Base-by-base conservation (phyloP, 805 yeast species). In the Tetrapisispora phaffii region DNA sequence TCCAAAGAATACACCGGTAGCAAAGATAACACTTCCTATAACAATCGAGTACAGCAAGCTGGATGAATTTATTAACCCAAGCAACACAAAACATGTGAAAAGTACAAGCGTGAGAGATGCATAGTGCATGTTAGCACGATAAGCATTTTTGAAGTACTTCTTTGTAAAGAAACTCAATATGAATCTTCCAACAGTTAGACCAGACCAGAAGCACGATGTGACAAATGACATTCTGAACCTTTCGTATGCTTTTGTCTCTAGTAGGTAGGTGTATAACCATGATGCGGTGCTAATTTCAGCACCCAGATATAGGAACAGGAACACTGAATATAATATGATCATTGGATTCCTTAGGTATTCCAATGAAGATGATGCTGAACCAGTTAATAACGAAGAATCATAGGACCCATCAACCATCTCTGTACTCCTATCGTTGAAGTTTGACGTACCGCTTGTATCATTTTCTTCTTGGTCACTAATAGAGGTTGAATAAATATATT, bases 191-290 rank as follows among this genome's bases (percentile, higher is more conserved):
- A 73, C 48, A 0, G 88, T 79, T 19, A 82, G 59, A 0, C 90
- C 90, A 21, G 74, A 72, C 88, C 88, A 82, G 56, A 74, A 82
- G 15, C 85, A 81, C 5, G 86, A 74, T 0, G 82, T 77, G 13
- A 80, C 77, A 54, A 76, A 79, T 8, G 87, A 82, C 56, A 78
- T 74, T 19, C 66, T 58, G 1, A 66, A 53, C 28, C 66, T 66
- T 41, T 68, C 64, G 16, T 78, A 78, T 15, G 70, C 62, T 46
- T 83, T 72, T 43, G 77, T 73, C 22, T 71, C 74, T 35, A 78
- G 66, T 45, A 83, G 62, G 54, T 73, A 83, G 2, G 86, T 77
- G 39, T 78, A 78, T 17, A 78, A 65, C 88, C 89, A 82, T 2
- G 86, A 81, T 1, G 82, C 87, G 47, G 82, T 63, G 1, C 82